Percentiles rank a stretch among this genome's conserved stretches.
These are phyloP conservation scores for Papiliotrema flavescens DNA, from an alignment of 1,284 basidiomycete species.

Conservation along the genomic window DNA sequence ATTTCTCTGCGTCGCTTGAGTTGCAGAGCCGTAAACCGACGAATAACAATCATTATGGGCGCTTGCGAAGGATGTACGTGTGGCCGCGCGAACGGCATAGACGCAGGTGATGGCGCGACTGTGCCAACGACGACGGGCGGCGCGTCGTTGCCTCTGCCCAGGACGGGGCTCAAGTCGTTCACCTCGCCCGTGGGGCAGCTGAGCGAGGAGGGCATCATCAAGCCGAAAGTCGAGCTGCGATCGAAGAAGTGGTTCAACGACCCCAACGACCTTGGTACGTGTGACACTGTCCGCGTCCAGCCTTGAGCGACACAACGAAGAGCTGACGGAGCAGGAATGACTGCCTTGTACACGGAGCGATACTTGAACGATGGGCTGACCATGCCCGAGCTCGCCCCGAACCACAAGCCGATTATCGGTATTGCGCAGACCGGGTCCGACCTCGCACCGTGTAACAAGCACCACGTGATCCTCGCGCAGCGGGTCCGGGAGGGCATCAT, in stretches of 20 bases:
- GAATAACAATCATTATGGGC: not conserved
- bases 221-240: constrained; percentile 36
- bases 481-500: constrained; percentile 48
- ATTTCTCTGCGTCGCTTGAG: no score
- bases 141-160: constrained; percentile 7
- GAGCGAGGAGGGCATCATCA: constrained; percentile 28
- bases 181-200: constrained; percentile 31
- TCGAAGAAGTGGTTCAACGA: constrained; percentile 45
- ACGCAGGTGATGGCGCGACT: not conserved
- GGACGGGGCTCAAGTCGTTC: constrained; percentile 29
- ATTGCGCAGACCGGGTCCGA: constrained; percentile 56
- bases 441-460: constrained; percentile 44
- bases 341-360: constrained; percentile 38
- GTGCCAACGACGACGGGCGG: constrained; percentile 12
- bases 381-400: not conserved
- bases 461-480: constrained; percentile 47
- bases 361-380: constrained; percentile 42
- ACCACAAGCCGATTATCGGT: constrained; percentile 78
- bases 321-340: not conserved
- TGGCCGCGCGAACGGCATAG: constrained; percentile 1
- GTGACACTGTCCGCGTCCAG: not conserved
- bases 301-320: not conserved
- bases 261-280: constrained; percentile 28
- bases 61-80: constrained; percentile 31
- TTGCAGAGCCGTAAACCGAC: not conserved